Evolutionary conservation across 2,329 filamentous ascomycete genomes (phyloP).

Genomic region (Colletotrichum incanum): DNA sequence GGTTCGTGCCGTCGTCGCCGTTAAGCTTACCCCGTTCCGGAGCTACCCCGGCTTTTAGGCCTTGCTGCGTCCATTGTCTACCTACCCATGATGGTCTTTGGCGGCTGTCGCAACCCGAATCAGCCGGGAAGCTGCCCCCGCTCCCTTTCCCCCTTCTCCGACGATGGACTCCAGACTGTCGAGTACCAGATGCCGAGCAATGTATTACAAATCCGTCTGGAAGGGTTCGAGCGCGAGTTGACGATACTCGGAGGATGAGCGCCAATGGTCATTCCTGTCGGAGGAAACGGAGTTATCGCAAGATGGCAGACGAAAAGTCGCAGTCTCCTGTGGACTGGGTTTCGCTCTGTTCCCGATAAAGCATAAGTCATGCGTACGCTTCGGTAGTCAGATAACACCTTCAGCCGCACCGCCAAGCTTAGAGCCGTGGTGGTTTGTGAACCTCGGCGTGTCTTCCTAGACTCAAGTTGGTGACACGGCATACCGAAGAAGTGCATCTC

Average conservation of each 20-base stretch:
- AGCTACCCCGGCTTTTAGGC: not conserved
- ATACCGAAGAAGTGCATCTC: not conserved
- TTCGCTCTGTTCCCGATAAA: not conserved
- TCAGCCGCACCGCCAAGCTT: not conserved
- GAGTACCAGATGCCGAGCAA: not conserved
- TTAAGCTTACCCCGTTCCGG: slow-evolving; percentile 26
- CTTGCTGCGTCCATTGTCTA: not conserved
- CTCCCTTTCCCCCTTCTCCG: not conserved
- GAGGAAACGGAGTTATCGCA: no score
- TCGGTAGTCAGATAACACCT: not conserved
- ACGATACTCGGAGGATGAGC: not conserved
- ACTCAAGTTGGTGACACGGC: no score
- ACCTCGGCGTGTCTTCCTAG: not conserved
- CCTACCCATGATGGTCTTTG: not conserved
- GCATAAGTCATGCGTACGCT: not conserved
- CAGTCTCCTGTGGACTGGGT: not conserved
- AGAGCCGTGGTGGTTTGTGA: no score
- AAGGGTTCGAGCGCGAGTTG: not conserved
- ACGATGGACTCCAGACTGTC: not conserved
- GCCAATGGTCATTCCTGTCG: not conserved
- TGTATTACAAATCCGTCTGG: not conserved
- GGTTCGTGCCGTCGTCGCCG: slow-evolving; percentile 19
- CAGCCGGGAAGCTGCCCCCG: not conserved
- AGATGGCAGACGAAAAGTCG: not conserved
- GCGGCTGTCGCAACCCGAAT: no score